Percentiles rank a stretch among this genome's conserved stretches.
Evolutionary conservation across 2,329 filamentous ascomycete genomes (phyloP).

Genomic region (Ilyonectria destructans): DNA sequence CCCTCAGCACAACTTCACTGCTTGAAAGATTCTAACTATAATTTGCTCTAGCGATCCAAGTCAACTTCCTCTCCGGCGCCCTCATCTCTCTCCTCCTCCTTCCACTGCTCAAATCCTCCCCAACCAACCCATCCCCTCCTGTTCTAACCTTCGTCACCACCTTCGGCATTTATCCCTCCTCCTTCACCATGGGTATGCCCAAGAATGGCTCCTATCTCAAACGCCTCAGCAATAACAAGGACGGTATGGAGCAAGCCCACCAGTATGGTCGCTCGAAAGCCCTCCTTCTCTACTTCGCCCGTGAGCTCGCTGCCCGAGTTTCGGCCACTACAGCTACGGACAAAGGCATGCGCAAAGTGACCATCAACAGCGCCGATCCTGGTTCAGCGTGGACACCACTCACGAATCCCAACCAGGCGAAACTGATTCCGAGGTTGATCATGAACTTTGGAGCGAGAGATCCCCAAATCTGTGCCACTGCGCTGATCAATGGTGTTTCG

Average conservation of each 20-base stretch:
- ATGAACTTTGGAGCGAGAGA: slow-evolving; percentile 58
- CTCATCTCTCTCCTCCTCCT: slow-evolving; percentile 54
- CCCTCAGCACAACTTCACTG: not conserved
- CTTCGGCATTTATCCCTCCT: slow-evolving; percentile 57
- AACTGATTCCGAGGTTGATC: slow-evolving; percentile 56
- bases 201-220: slow-evolving; percentile 54
- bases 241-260: slow-evolving; percentile 56
- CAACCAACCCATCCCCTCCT: slow-evolving; percentile 52
- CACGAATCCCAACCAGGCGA: slow-evolving; percentile 54
- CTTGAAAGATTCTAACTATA: slow-evolving; percentile 15
- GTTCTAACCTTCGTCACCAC: slow-evolving; percentile 58
- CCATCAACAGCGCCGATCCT: slow-evolving; percentile 58
- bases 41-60: slow-evolving; percentile 51
- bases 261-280: slow-evolving; percentile 59
- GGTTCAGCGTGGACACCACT: slow-evolving; percentile 58
- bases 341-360: slow-evolving; percentile 49
- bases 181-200: slow-evolving; percentile 56
- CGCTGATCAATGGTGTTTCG: slow-evolving; percentile 57
- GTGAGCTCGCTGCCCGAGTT: slow-evolving; percentile 54
- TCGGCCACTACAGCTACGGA: slow-evolving; percentile 36
- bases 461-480: slow-evolving; percentile 55
- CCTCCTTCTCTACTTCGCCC: slow-evolving; percentile 57
- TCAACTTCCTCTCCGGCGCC: slow-evolving; percentile 57
- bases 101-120: slow-evolving; percentile 53
- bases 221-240: slow-evolving; percentile 55